Evolutionary conservation across 305 asterid genomes (phyloP), one percentile per base, ranked within the genome.

Genomic region (Lippia alba): DNA sequence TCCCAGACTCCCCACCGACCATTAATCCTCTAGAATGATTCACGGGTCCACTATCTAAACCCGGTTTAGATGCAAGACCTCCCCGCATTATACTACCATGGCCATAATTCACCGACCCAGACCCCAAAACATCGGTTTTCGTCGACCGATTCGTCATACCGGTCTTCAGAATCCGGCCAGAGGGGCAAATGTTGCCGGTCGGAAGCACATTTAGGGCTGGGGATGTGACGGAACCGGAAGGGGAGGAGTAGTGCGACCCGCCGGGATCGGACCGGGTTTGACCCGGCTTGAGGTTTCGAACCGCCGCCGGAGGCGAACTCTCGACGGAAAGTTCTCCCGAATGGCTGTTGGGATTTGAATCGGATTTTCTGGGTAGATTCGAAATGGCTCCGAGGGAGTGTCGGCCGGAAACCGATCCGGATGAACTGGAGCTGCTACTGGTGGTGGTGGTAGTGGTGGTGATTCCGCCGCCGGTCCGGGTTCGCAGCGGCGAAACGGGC

Each of bases 81-180:
- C 92, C 90, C 18, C 94, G 91, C 81, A 94, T 84, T 82, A 94
- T 89, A 76, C 97, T 94, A 0, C 97, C 98, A 12, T 89, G 97
- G 70, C 98, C 98, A 46, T 94, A 91, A 80, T 88, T 85, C 39
- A 74, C 91, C 1, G 83, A 74, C 5, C 99, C 97, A 0, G 88
- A 82, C 4, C 99, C 90, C 78, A 94, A 77, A 18, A 90, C 87
- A 12, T 94, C 99, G 39, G 88, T 63, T 78, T 81, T 91, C 8
- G 91, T 53, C 0, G 78, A 62, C 78, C 83, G 74, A 20, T 69
- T 81, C 5, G 89, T 79, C 93, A 86, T 87, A 8, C 92, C 98
- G 30, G 94, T 79, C 60, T 81, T 90, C 75, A 86, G 4, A 46
- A 86, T 49, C 85, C 86, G 65, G 62, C 97, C 98, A 0, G 96